A percentile compares a stretch with the other conserved stretches of the same genome.
Evolutionary conservation across 2,329 filamentous ascomycete genomes (phyloP).

Genomic region (Domatiomyces globalis): DNA sequence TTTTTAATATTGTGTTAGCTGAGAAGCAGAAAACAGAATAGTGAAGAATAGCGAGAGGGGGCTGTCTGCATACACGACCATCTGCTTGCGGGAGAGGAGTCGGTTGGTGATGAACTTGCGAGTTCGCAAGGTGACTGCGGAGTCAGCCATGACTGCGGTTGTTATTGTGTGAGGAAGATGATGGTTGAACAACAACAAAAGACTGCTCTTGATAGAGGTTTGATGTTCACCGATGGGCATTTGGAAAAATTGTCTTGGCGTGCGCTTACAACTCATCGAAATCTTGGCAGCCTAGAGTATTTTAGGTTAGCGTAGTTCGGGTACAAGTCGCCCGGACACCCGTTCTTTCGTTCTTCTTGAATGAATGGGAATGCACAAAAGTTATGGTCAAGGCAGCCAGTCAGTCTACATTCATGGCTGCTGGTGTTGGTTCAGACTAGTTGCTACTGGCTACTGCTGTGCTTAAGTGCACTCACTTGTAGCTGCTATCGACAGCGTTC

Average conservation of each 20-base stretch:
- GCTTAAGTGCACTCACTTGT: too few species aligned
- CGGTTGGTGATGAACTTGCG: constrained; percentile 99
- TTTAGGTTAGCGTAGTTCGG: too few species aligned
- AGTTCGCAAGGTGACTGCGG: constrained; percentile 73
- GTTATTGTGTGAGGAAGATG: constrained; percentile 11
- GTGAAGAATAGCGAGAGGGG: neutral
- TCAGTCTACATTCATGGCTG: too few species aligned
- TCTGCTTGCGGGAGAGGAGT: constrained; percentile 96
- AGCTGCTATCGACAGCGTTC: too few species aligned
- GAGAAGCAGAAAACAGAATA: neutral
- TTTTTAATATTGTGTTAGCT: neutral
- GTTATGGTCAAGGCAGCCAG: too few species aligned
- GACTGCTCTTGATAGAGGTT: neutral
- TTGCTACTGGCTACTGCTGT: too few species aligned
- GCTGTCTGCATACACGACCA: constrained; percentile 77
- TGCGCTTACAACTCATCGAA: constrained; percentile 1
- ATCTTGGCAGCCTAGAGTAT: constrained; percentile 6
- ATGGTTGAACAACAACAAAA: constrained; percentile 1
- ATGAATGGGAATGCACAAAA: too few species aligned
- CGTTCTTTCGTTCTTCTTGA: too few species aligned
- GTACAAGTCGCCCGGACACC: too few species aligned
- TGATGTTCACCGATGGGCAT: neutral
- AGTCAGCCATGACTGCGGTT: constrained; percentile 67
- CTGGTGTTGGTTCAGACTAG: too few species aligned
- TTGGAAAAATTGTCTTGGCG: neutral